A percentile compares a stretch with the other conserved stretches of the same genome.
Conservation (phyloP, 768 basidiomycete genomes). For the Mycena galericulata region DNA sequence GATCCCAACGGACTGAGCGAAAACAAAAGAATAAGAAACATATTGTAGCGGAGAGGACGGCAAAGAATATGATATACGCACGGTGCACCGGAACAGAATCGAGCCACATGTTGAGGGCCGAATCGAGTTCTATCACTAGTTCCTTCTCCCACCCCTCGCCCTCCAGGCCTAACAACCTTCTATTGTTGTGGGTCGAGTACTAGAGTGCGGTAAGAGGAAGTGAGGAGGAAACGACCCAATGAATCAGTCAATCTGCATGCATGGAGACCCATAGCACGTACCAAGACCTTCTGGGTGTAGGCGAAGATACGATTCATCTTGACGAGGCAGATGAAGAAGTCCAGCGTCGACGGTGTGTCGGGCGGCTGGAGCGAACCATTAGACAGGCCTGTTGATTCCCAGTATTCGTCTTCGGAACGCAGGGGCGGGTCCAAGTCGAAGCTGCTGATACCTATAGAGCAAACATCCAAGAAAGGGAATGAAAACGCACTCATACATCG, state of each 20-base stretch:
- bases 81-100: conserved; percentile 23
- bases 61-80: neutral
- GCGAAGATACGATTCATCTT: conserved; percentile 41
- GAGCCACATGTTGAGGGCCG: conserved; percentile 55
- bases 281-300: conserved; percentile 53
- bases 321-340: conserved; percentile 57
- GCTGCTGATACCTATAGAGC: conserved; percentile 40
- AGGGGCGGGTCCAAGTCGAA: conserved; percentile 59
- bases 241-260: neutral
- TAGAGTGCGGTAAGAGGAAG: too few relatives aligned
- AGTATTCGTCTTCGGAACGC: conserved; percentile 44
- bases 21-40: too few relatives aligned
- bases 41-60: neutral
- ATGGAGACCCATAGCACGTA: neutral
- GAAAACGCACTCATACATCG: conserved; percentile 22
- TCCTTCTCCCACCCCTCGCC: conserved; percentile 64
- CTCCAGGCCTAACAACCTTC: conserved; percentile 51
- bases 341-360: conserved; percentile 50
- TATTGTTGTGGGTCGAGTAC: conserved; percentile 53
- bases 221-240: too few relatives aligned
- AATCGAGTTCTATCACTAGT: conserved; percentile 82
- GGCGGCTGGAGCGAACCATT: conserved; percentile 64
- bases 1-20: conserved; percentile 34
- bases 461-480: neutral
- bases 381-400: conserved; percentile 43